Base-by-base conservation (phyloP, 106 monocot genomes). In the Dioscorea zingiberensis region DNA sequence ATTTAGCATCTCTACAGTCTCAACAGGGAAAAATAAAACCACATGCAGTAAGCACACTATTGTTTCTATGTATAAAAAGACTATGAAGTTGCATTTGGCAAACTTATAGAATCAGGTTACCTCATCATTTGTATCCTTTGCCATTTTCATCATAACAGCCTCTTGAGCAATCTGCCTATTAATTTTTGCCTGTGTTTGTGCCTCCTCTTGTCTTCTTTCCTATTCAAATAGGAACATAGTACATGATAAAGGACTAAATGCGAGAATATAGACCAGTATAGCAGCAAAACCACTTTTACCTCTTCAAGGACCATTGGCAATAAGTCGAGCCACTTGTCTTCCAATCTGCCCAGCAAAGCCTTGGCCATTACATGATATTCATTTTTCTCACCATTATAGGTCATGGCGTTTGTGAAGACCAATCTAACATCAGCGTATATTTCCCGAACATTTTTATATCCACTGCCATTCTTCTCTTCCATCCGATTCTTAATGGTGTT, bases 391-490 rank as follows among this genome's bases (percentile, higher is more conserved):
- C 79, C 83, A 67, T 99, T 99, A 75, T 99, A 99, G 47, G 75
- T 83, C 98, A 99, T 93, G 47, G 98, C 93, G 78, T 99, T 99
- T 61, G 75, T 68, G 54, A 99, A 99, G 58, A 99, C 78, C 71
- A 99, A 70, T 77, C 78, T 82, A 8, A 84, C 89, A 84, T 99
- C 98, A 63, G 86, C 77, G 83, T 87, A 89, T 84, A 99, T 99
- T 67, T 99, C 98, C 27, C 84, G 75, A 45, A 84, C 98, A 74
- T 86, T 86, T 29, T 76, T 99, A 76, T 99, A 99, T 60, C 79
- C 81, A 70, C 15, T 72, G 27, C 74, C 83, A 76, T 93, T 85
- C 60, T 86, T 92, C 46, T 67, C 76, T 66, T 89, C 93, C 93
- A 99, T 89, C 79, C 60, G 73, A 38, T 77, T 81, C 46, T 71